Evolutionary conservation across 2,329 filamentous ascomycete species (phyloP), one percentile per base, ranked within the genome.

Genomic region (Coccinonectria pachysandricola): DNA sequence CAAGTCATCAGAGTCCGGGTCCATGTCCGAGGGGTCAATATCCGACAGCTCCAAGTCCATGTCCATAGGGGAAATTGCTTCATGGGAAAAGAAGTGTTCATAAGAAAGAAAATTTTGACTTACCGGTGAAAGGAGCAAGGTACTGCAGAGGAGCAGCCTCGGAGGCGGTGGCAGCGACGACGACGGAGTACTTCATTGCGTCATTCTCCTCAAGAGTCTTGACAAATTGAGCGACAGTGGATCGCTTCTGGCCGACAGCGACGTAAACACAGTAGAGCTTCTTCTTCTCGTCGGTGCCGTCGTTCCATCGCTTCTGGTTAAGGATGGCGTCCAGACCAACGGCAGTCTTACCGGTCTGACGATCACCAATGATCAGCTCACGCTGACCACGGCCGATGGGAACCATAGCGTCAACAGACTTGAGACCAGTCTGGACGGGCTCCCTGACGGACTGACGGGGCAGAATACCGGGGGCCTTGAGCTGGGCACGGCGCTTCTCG

Each of bases 181-280:
- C 61, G 45, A 94, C 77, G 45, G 71, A 79, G 76, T 96, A 98
- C 72, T 95, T 94, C 86, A 98, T 93, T 57, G 91, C 86, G 52
- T 96, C 87, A 63, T 95, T 94, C 80, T 96, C 88, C 77, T 96
- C 88, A 33, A 98, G 84, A 42, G 91, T 96, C 83, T 96, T 86
- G 73, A 98, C 91, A 53, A 98, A 79, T 75, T 98, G 91, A 47
- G 91, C 91, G 51, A 98, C 88, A 49, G 91, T 98, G 50, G 91
- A 96, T 64, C 91, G 86, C 79, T 98, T 98, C 78, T 98, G 91
- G 56, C 91, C 91, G 51, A 98, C 79, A 56, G 91, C 91, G 53
- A 96, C 91, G 77, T 98, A 98, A 66, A 98, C 72, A 62, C 88
- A 96, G 83, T 94, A 98, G 34, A 98, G 85, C 79, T 98, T 98